phyloP scores from a whole-genome alignment of 352 stramenopile species.

The Thalassiosira exigua region DNA sequence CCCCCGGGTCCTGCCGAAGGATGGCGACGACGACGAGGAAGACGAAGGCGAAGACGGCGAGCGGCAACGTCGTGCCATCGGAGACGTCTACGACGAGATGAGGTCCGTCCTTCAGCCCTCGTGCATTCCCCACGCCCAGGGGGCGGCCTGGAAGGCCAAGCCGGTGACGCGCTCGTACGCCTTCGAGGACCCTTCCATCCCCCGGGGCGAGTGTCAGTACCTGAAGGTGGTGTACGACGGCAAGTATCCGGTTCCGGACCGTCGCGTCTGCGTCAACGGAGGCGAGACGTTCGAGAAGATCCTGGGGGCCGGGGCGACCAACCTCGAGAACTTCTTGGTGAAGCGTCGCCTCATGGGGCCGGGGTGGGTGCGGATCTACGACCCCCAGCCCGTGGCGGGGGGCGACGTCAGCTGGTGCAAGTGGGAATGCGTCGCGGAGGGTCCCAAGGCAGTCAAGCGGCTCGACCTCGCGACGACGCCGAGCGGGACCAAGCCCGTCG shows the following conservation, averaged over 20 bases:
- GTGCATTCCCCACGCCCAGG: constrained; percentile 90
- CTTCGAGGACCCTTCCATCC: constrained; percentile 95
- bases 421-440: constrained; percentile 91
- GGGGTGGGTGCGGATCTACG: constrained; percentile 95
- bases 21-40: constrained; percentile 65
- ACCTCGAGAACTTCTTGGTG: constrained; percentile 97
- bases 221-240: constrained; percentile 97
- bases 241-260: constrained; percentile 89
- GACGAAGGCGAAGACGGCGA: constrained; percentile 63
- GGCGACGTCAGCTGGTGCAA: constrained; percentile 89
- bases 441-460: constrained; percentile 90
- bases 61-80: constrained; percentile 72
- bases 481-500: constrained; percentile 43
- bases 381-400: constrained; percentile 83
- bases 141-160: constrained; percentile 93
- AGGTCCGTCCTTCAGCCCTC: constrained; percentile 91
- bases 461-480: constrained; percentile 72
- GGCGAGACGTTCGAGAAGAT: constrained; percentile 93
- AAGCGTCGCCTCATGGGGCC: constrained; percentile 97
- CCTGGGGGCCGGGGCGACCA: constrained; percentile 91
- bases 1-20: constrained; percentile 60
- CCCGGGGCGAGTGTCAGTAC: constrained; percentile 92
- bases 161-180: constrained; percentile 96
- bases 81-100: constrained; percentile 91
- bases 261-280: constrained; percentile 87